Conservation (phyloP, 257 asterid species). For the Henckelia pumila region DNA sequence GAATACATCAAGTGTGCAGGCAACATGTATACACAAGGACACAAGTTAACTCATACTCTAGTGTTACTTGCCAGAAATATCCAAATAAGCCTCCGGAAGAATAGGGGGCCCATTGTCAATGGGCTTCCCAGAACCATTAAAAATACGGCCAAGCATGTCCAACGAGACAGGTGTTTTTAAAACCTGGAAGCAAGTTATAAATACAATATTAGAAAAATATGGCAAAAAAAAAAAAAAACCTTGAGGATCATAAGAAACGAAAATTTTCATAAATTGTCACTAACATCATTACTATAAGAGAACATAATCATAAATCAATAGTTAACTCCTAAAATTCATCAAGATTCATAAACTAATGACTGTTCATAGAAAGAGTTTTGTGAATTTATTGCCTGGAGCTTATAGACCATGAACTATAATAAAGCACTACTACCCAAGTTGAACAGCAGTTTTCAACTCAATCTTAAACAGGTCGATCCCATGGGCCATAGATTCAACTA, state of each 20-base stretch:
- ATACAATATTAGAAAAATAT: constrained; percentile 8
- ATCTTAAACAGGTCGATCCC: constrained; percentile 14
- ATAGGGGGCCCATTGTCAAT: constrained; percentile 98
- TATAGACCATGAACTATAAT: constrained; percentile 8
- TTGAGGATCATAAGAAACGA: not conserved
- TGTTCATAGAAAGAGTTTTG: not conserved
- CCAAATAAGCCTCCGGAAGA: constrained; percentile 98
- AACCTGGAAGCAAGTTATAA: constrained; percentile 33
- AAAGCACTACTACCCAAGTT: constrained; percentile 1
- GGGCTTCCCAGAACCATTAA: constrained; percentile 78
- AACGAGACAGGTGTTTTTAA: constrained; percentile 60
- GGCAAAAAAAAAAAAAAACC: not conserved
- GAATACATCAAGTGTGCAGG: constrained; percentile 24
- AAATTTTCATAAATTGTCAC: constrained; percentile 1
- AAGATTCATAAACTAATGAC: not conserved
- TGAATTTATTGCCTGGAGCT: not conserved
- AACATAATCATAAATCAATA: not conserved
- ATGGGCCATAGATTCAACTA: not conserved
- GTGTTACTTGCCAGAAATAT: constrained; percentile 80
- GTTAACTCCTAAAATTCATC: constrained; percentile 1
- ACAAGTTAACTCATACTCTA: constrained; percentile 1
- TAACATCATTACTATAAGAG: not conserved
- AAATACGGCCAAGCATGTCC: constrained; percentile 73
- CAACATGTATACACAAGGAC: not conserved
- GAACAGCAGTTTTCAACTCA: not conserved